A percentile compares a stretch with the other conserved stretches of the same genome.
Conservation (phyloP, 768 basidiomycete species). For the Boletus subcaerulescens region DNA sequence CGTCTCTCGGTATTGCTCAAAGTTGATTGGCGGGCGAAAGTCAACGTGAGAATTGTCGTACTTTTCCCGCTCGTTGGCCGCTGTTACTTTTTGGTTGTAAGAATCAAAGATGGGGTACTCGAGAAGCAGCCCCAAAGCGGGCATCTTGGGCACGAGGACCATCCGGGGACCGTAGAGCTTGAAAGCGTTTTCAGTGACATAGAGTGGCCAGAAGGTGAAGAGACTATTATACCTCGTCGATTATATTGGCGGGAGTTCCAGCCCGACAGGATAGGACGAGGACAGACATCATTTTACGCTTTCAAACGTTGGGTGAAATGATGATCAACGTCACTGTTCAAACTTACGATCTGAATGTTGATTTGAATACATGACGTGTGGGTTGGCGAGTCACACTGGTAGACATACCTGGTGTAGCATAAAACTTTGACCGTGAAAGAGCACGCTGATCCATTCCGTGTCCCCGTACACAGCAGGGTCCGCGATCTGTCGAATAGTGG, state of each 20-base stretch:
- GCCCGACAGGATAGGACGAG: slow-evolving; percentile 80
- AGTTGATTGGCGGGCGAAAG: slow-evolving; percentile 71
- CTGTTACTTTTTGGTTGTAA: slow-evolving; percentile 61
- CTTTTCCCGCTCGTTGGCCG: slow-evolving; percentile 39
- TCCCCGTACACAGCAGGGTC: slow-evolving; percentile 89
- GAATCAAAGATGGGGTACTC: slow-evolving; percentile 82
- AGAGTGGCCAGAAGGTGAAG: background rate
- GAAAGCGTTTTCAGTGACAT: background rate
- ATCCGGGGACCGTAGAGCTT: slow-evolving; percentile 74
- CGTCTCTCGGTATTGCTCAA: slow-evolving; percentile 58
- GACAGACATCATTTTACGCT: slow-evolving; percentile 97
- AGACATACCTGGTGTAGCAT: slow-evolving; percentile 94
- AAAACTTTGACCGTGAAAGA: slow-evolving; percentile 96
- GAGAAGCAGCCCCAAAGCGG: slow-evolving; percentile 87
- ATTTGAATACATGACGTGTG: slow-evolving; percentile 23
- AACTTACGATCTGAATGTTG: slow-evolving; percentile 30
- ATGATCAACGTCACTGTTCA: background rate
- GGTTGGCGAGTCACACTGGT: background rate
- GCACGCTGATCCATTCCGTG: slow-evolving; percentile 92
- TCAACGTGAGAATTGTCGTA: slow-evolving; percentile 53
- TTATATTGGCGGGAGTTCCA: slow-evolving; percentile 65
- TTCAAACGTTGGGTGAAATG: slow-evolving; percentile 11
- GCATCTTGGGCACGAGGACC: slow-evolving; percentile 93
- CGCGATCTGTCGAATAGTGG: slow-evolving; percentile 47
- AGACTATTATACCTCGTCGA: slow-evolving; percentile 56